These are phyloP conservation scores for Phytopythium litorale DNA, from an alignment of 352 stramenopile species.

Conservation along the genomic window DNA sequence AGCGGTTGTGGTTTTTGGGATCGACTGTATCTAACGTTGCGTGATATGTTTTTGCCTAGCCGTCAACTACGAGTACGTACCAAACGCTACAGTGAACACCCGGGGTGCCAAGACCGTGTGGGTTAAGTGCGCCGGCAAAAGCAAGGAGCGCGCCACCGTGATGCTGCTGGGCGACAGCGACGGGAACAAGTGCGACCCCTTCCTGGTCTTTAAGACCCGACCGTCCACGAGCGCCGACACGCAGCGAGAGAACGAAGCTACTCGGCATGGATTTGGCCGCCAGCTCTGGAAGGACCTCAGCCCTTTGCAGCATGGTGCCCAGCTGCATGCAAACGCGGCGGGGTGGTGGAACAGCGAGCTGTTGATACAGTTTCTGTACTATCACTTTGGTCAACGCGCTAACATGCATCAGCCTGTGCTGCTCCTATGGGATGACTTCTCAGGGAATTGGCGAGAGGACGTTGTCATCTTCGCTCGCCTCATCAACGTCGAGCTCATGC, in stretches of 20 bases:
- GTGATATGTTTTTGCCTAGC: neutral
- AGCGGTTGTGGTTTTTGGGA: neutral
- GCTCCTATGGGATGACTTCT: neutral
- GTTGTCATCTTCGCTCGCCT: neutral
- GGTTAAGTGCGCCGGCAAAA: neutral
- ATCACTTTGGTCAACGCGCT: neutral
- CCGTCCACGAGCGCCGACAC: neutral
- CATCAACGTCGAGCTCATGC: constrained; percentile 1
- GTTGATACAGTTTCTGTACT: neutral
- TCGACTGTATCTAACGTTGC: neutral
- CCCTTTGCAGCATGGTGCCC: neutral
- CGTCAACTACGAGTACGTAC: too few relatives aligned
- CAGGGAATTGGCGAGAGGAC: neutral
- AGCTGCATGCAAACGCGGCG: neutral
- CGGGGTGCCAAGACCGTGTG: neutral
- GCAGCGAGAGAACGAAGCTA: neutral
- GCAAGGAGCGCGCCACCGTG: neutral
- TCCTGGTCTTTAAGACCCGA: neutral
- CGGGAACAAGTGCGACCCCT: neutral
- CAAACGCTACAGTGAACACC: neutral
- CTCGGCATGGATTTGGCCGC: neutral
- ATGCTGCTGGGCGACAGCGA: neutral
- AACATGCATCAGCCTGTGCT: neutral
- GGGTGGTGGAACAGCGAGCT: neutral
- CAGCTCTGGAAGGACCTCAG: neutral